phyloP scores from a whole-genome alignment of 495 filamentous ascomycete genomes.

The Aspergillus baeticus region DNA sequence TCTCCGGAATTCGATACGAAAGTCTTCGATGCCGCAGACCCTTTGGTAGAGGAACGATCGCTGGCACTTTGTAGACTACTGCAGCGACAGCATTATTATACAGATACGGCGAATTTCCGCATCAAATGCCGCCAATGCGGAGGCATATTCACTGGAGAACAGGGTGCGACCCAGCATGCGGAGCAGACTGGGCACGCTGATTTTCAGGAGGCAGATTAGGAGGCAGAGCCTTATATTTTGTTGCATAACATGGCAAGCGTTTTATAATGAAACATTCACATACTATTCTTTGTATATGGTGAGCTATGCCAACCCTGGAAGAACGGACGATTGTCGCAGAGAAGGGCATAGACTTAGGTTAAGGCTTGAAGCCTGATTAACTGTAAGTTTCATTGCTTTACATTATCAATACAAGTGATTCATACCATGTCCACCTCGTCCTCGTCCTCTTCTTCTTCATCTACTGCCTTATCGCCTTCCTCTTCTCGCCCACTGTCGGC shows the following conservation, averaged over 20 bases:
- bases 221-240: not conserved
- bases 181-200: constrained; percentile 63
- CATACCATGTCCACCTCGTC: constrained; percentile 49
- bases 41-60: constrained; percentile 66
- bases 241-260: not conserved
- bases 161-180: constrained; percentile 66
- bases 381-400: constrained; percentile 24
- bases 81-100: constrained; percentile 78
- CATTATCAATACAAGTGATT: constrained; percentile 20
- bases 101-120: constrained; percentile 81
- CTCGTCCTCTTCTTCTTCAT: constrained; percentile 43
- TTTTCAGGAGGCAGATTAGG: constrained; percentile 63
- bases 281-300: not conserved
- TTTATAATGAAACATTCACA: not conserved
- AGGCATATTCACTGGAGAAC: constrained; percentile 71
- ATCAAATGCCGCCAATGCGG: constrained; percentile 78
- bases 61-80: constrained; percentile 69
- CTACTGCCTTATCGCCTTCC: constrained; percentile 29
- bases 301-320: not conserved
- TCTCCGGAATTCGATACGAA: constrained; percentile 74
- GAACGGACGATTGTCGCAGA: too few species aligned
- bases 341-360: too few species aligned
- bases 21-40: constrained; percentile 70
- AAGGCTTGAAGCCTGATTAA: not conserved
- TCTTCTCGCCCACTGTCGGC: constrained; percentile 40